Evolutionary conservation across 768 basidiomycete genomes (phyloP), one percentile per base, ranked within the genome.

Genomic region (Boletus sensibilis): DNA sequence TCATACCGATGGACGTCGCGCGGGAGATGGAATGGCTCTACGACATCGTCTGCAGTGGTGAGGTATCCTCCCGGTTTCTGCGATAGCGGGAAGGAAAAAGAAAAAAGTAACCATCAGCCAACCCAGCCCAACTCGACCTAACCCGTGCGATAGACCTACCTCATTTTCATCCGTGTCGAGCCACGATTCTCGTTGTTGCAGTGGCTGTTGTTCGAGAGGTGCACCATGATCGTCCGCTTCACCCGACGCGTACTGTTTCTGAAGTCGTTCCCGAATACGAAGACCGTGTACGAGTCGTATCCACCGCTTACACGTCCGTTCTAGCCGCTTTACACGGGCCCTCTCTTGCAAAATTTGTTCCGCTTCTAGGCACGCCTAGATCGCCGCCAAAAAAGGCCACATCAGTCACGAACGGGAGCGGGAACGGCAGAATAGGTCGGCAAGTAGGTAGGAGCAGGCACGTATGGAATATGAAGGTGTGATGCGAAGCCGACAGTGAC

Each of bases 271-370:
- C 16, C 94, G 83, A 56, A 98, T 90, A 35, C 91, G 83, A 44
- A 98, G 79, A 4, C 95, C 97, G 31, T 91, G 89, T 25, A 99
- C 79, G 40, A 99, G 82, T 54, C 87, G 85, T 50, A 78, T 82
- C 96, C 96, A 99, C 21, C 88, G 84, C 70, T 94, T 95, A 60
- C 96, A 72, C 0, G 86, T 88, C 35, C 86, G 83, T 50, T 93
- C 93, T 61, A 90, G 82, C 55, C 80, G 82, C 72, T 93, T 95
- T 11, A 75, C 76, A 23, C 82, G 81, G 44, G 88, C 88, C 63
- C 85, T 92, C 70, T 91, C 86, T 55, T 87, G 84, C 5, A 87
- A 88, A 25, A 84, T 82, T 59, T 85, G 83, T 65, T 92, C 89
- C 12, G 88, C 82, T 71, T 88, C 89, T 82, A 84, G 85, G 63